Conservation (phyloP, 768 basidiomycete genomes). For the Rhizopogon vinicolor region DNA sequence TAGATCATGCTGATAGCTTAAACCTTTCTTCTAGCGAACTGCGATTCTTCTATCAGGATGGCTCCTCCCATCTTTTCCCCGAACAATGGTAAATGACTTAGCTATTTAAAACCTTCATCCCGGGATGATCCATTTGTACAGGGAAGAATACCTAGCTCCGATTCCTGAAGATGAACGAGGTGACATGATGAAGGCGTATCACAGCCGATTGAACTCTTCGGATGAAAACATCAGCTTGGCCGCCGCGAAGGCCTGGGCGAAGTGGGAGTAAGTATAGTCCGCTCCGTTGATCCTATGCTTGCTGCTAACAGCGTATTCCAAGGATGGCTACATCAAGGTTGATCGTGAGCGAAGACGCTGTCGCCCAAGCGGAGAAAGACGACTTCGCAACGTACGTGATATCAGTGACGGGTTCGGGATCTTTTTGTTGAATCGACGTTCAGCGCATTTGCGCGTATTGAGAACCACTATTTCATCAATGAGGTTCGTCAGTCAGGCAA, state of each 20-base stretch:
- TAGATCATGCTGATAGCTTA: neutral
- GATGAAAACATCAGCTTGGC: constrained; percentile 60
- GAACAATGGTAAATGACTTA: constrained; percentile 66
- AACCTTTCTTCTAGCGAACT: constrained; percentile 49
- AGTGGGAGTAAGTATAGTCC: constrained; percentile 74
- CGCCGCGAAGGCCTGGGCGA: constrained; percentile 84
- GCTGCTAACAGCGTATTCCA: neutral
- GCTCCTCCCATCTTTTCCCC: constrained; percentile 77
- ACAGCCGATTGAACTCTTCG: constrained; percentile 66
- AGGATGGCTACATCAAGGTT: constrained; percentile 85
- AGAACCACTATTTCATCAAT: constrained; percentile 90
- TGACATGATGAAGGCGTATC: constrained; percentile 83
- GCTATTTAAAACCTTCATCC: neutral
- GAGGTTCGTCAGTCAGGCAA: constrained; percentile 36
- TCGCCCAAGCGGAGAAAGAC: constrained; percentile 67
- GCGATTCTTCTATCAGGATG: constrained; percentile 90
- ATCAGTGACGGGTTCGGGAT: constrained; percentile 2
- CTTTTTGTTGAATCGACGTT: constrained; percentile 2
- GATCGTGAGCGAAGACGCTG: constrained; percentile 59
- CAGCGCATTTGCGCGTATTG: constrained; percentile 84
- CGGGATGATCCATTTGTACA: constrained; percentile 22
- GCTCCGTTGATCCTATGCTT: neutral
- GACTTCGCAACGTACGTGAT: constrained; percentile 66
- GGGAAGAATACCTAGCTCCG: constrained; percentile 79
- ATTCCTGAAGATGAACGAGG: constrained; percentile 78